Percentiles rank a stretch among this genome's conserved stretches.
phyloP scores from a whole-genome alignment of 805 yeast species.

The Starmera amethionina region DNA sequence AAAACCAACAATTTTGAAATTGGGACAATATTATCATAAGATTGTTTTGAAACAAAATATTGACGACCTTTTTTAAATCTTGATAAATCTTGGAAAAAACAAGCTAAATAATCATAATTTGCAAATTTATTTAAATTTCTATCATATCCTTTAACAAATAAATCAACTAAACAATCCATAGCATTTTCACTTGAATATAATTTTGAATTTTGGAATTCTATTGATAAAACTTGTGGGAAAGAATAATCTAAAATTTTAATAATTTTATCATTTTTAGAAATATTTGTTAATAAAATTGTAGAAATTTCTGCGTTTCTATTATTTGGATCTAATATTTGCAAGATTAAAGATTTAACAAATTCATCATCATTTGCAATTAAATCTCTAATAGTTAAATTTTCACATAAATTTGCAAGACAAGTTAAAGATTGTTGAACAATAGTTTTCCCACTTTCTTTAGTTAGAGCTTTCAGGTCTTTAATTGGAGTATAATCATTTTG shows the following conservation, averaged over 20 bases:
- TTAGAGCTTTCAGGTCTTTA: constrained; percentile 55
- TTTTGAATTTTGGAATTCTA: constrained; percentile 28
- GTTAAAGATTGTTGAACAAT: constrained; percentile 63
- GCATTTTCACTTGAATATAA: constrained; percentile 49
- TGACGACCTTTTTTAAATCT: constrained; percentile 65
- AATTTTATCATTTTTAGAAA: constrained; percentile 70
- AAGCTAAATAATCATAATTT: constrained; percentile 72
- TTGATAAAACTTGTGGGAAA: constrained; percentile 1
- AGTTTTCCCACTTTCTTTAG: constrained; percentile 42
- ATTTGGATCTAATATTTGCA: constrained; percentile 40
- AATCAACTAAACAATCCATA: constrained; percentile 77
- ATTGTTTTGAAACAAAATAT: constrained; percentile 65
- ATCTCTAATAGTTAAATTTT: constrained; percentile 51
- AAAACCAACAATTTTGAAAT: constrained; percentile 73
- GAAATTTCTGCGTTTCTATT: constrained; percentile 71
- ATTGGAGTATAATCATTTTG: constrained; percentile 64
- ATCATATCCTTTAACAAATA: constrained; percentile 79
- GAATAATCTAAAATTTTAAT: constrained; percentile 35
- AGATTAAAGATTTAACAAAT: constrained; percentile 39
- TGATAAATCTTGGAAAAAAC: constrained; percentile 84
- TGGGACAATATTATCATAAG: constrained; percentile 69
- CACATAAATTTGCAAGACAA: constrained; percentile 75
- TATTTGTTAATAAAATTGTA: constrained; percentile 75
- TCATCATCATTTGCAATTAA: constrained; percentile 54
- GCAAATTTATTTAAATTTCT: constrained; percentile 63